A percentile compares a stretch with the other conserved stretches of the same genome.
These are phyloP conservation scores for Colletotrichum simmondsii DNA, from an alignment of 2,329 filamentous ascomycete genomes.

Conservation along the genomic window DNA sequence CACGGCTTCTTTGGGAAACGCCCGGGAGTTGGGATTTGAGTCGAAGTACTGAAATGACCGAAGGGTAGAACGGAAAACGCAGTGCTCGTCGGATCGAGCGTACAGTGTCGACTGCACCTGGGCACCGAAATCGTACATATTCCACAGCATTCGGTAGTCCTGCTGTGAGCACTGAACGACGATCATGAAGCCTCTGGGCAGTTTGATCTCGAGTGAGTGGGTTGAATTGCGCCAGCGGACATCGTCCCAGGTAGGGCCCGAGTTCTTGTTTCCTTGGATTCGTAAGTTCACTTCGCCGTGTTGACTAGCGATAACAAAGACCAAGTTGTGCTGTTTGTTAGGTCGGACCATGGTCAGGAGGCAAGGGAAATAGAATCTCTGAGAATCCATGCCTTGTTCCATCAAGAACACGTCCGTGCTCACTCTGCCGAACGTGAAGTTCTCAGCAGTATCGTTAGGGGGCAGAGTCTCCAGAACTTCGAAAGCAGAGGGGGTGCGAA, in stretches of 20 bases:
- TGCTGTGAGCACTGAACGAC: constrained; percentile 76
- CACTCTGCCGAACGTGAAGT: constrained; percentile 84
- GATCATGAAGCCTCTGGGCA: constrained; percentile 82
- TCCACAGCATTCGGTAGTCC: constrained; percentile 85
- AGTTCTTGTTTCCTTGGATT: constrained; percentile 75
- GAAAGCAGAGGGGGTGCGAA: constrained; percentile 57
- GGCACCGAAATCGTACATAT: constrained; percentile 85
- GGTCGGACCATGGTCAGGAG: constrained; percentile 80
- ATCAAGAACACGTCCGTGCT: constrained; percentile 79
- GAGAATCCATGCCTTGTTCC: constrained; percentile 76
- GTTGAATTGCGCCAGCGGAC: constrained; percentile 80
- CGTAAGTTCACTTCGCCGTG: constrained; percentile 79
- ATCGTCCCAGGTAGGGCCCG: constrained; percentile 82
- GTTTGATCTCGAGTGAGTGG: constrained; percentile 72
- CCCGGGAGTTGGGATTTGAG: constrained; percentile 72
- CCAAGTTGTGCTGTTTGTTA: constrained; percentile 74
- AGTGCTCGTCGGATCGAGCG: constrained; percentile 74
- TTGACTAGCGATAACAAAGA: constrained; percentile 82
- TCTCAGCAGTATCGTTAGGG: constrained; percentile 76
- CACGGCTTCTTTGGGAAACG: constrained; percentile 81
- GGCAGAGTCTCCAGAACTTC: constrained; percentile 77
- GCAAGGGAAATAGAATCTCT: constrained; percentile 77
- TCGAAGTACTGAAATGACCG: constrained; percentile 86
- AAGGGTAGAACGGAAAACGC: constrained; percentile 76
- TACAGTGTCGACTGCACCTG: constrained; percentile 80